These are phyloP conservation scores for Coelastrella sp. DNA, from an alignment of 139 green algal genomes.

Conservation along the genomic window DNA sequence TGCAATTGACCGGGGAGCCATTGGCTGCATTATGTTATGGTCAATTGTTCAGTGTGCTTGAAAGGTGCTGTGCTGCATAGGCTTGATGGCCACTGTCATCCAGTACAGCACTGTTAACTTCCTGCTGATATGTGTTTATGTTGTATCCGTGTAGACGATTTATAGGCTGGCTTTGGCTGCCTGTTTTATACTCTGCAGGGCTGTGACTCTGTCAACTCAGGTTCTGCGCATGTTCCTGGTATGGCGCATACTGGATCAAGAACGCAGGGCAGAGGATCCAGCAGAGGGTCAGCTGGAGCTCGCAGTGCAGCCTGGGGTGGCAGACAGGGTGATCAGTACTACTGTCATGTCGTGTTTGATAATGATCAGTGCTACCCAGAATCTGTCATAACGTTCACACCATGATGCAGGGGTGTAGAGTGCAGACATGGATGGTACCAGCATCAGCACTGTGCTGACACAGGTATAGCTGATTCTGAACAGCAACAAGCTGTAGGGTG, in stretches of 20 bases:
- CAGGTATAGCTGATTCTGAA: no score
- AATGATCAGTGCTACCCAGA: conserved; percentile 33
- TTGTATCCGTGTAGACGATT: not conserved
- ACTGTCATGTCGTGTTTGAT: conserved; percentile 40
- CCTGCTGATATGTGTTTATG: not conserved
- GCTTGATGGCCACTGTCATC: no score
- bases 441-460: no score
- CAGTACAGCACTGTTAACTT: no score
- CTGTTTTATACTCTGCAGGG: not conserved
- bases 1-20: no score
- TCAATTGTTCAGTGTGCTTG: no score
- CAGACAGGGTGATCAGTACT: conserved; percentile 13
- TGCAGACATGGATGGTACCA: no score
- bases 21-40: no score
- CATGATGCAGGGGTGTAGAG: not conserved
- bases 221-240: not conserved
- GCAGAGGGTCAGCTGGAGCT: not conserved
- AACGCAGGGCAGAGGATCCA: no score
- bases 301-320: not conserved
- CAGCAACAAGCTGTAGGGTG: no score
- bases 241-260: not conserved
- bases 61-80: no score
- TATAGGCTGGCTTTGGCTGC: no score
- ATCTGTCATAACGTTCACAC: conserved; percentile 8
- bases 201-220: not conserved